phyloP scores from a whole-genome alignment of 108 stramenopile species.

The Nitzschia inconspicua region DNA sequence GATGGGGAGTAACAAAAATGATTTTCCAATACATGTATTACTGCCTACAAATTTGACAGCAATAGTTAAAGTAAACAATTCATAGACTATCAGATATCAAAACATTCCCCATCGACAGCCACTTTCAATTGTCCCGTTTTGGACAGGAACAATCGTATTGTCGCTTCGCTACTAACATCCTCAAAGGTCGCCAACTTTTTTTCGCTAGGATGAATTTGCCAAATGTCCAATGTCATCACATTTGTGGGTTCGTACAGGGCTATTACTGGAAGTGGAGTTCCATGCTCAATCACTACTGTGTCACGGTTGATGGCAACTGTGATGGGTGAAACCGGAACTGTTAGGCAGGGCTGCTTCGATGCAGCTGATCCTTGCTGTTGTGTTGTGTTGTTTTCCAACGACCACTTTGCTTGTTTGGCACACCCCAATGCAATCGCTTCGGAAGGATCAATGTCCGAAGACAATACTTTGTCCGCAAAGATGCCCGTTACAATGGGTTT shows the following conservation, averaged over 20 bases:
- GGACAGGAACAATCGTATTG: constrained; percentile 20
- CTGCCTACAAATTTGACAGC: no score
- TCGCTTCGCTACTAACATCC: constrained; percentile 4
- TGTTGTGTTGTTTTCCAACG: constrained; percentile 18
- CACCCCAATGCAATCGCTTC: constrained; percentile 78
- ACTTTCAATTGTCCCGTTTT: constrained; percentile 24
- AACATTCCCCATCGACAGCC: constrained; percentile 22
- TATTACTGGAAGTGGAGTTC: constrained; percentile 28
- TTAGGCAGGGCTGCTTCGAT: constrained; percentile 3
- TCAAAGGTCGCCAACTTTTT: constrained; percentile 25
- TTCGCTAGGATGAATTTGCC: constrained; percentile 19
- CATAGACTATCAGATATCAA: constrained; percentile 23
- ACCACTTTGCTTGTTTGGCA: constrained; percentile 58
- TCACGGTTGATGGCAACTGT: constrained; percentile 3
- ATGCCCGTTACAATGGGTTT: constrained; percentile 43
- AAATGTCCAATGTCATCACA: constrained; percentile 7
- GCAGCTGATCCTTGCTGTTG: background rate
- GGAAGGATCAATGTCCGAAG: constrained; percentile 44
- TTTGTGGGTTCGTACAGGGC: constrained; percentile 10
- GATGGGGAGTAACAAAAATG: no score
- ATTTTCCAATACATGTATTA: no score
- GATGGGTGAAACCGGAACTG: constrained; percentile 8
- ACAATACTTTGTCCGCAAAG: constrained; percentile 42
- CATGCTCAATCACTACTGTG: constrained; percentile 20
- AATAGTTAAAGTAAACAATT: no score